Evolutionary conservation across 169 alveolate genomes (phyloP).

Genomic region (Eimeria acervulina): DNA sequence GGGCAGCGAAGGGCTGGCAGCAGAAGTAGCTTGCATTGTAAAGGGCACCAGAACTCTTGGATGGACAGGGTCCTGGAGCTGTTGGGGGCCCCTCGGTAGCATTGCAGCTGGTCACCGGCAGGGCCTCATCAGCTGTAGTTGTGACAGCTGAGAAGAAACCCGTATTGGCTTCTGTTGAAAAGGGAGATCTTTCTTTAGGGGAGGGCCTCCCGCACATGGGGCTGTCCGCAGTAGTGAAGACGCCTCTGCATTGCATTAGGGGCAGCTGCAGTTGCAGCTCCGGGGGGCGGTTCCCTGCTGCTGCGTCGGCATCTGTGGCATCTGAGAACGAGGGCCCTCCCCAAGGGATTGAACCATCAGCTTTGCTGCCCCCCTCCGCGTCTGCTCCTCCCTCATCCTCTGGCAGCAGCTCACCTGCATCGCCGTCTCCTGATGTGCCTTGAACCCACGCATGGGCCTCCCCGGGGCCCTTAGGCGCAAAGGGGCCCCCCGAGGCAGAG

Average conservation of each 20-base stretch:
- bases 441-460: conserved; percentile 34
- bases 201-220: conserved; percentile 62
- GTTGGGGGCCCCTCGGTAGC: conserved; percentile 37
- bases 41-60: conserved; percentile 18
- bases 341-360: conserved; percentile 13
- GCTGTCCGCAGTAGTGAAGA: conserved; percentile 64
- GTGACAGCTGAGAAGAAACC: conserved; percentile 72
- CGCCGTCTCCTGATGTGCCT: background rate
- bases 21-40: conserved; percentile 51
- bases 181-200: conserved; percentile 46
- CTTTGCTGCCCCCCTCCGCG: background rate
- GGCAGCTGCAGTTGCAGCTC: conserved; percentile 45
- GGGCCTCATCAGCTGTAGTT: conserved; percentile 52
- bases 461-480: background rate
- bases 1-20: conserved; percentile 19
- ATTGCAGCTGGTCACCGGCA: conserved; percentile 9
- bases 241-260: conserved; percentile 53
- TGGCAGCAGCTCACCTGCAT: background rate
- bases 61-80: background rate
- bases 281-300: background rate
- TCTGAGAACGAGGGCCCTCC: conserved; percentile 15
- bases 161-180: conserved; percentile 9
- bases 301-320: background rate
- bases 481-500: conserved; percentile 29
- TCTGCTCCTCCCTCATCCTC: conserved; percentile 3